These are phyloP conservation scores for Amylostereum areolatum DNA, from an alignment of 1,284 basidiomycete genomes.

Conservation along the genomic window DNA sequence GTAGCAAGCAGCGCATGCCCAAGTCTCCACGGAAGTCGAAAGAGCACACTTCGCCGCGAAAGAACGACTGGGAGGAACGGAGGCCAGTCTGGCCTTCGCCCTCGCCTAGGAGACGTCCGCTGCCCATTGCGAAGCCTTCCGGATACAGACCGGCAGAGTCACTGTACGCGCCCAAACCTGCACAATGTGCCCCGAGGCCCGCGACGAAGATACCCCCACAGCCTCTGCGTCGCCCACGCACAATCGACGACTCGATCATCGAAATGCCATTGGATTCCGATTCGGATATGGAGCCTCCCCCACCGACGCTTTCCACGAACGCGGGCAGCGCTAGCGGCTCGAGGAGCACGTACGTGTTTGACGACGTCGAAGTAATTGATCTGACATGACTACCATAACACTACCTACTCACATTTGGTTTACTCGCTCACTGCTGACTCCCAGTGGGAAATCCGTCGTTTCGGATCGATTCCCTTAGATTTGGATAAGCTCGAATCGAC, in stretches of 20 bases:
- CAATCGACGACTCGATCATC: conserved; percentile 1
- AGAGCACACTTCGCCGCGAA: conserved; percentile 17
- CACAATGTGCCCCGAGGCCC: no score
- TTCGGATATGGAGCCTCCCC: background rate
- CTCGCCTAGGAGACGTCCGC: background rate
- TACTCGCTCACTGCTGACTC: no score
- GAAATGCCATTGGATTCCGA: conserved; percentile 8
- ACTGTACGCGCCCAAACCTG: no score
- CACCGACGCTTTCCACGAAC: conserved; percentile 7
- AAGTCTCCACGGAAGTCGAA: conserved; percentile 23
- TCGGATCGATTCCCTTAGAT: no score
- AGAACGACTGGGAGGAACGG: background rate
- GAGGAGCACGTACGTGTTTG: background rate
- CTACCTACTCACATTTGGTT: no score
- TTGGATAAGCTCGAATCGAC: no score
- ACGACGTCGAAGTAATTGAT: conserved; percentile 7
- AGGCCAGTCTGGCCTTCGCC: background rate
- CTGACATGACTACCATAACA: conserved; percentile 5
- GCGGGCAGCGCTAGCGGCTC: background rate
- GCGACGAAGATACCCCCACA: background rate
- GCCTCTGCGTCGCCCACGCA: conserved; percentile 29
- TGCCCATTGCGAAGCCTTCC: no score
- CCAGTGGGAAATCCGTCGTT: no score
- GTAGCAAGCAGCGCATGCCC: background rate
- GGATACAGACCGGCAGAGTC: no score